Percentiles rank a stretch among this genome's conserved stretches.
These are phyloP conservation scores for Laetiporus sulphureus DNA, from an alignment of 1,284 basidiomycete species.

Conservation along the genomic window DNA sequence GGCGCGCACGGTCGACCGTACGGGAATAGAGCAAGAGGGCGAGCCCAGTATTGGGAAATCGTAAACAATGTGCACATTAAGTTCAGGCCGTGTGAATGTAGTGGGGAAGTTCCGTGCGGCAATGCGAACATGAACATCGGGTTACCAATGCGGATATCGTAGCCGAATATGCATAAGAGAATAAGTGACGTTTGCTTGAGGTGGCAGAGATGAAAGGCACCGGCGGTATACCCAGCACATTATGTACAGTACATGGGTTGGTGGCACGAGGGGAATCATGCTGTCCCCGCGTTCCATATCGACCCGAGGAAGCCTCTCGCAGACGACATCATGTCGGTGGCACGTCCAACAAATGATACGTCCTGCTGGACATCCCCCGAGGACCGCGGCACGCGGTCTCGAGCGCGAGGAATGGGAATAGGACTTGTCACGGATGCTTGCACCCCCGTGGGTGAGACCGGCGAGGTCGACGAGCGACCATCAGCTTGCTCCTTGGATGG, in stretches of 20 bases:
- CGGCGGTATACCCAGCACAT: conserved; percentile 7
- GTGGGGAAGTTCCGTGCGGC: conserved; percentile 4
- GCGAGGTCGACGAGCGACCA: conserved; percentile 5
- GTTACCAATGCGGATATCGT: conserved; percentile 9
- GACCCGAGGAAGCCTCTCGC: conserved; percentile 59
- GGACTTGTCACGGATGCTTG: not conserved
- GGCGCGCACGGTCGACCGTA: conserved; percentile 4
- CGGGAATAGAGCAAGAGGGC: conserved; percentile 1
- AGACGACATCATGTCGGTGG: conserved; percentile 61
- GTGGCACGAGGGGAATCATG: conserved; percentile 6
- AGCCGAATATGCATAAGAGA: conserved; percentile 14
- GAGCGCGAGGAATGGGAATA: conserved; percentile 2
- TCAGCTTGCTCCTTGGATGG: conserved; percentile 1
- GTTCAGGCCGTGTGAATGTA: conserved; percentile 4
- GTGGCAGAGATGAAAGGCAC: conserved; percentile 2
- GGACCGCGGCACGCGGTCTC: conserved; percentile 17
- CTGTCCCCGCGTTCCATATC: conserved; percentile 27
- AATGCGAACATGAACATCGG: conserved; percentile 3
- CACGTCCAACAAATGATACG: conserved; percentile 53
- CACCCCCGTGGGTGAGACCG: conserved; percentile 1
- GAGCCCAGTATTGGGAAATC: not conserved
- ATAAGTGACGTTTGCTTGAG: conserved; percentile 12
- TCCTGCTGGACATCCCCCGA: conserved; percentile 22
- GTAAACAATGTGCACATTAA: conserved; percentile 3
- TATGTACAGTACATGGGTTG: conserved; percentile 4